A percentile compares a stretch with the other conserved stretches of the same genome.
These are phyloP conservation scores for Chrysoporthe puriensis DNA, from an alignment of 2,329 filamentous ascomycete species.

Conservation along the genomic window DNA sequence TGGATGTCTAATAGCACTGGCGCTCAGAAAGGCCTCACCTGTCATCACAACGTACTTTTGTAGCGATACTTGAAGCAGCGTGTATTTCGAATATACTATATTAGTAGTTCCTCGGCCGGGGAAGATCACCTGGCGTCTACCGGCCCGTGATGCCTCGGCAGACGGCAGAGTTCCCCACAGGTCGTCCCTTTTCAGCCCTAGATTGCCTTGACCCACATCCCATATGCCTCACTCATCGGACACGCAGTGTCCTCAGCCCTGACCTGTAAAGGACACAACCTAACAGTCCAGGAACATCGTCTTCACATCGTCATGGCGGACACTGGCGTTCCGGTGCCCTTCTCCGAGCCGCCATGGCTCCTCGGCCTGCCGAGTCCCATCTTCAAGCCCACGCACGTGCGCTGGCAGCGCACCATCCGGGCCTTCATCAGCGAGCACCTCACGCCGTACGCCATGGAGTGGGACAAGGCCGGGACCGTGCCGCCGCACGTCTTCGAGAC, in stretches of 20 bases:
- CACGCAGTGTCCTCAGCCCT: not conserved
- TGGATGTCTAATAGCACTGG: not conserved
- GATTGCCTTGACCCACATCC: not conserved
- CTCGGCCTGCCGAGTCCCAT: constrained; percentile 72
- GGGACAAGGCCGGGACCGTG: constrained; percentile 68
- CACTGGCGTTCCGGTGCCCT: constrained; percentile 53
- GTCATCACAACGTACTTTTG: too few species aligned
- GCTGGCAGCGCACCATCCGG: constrained; percentile 70
- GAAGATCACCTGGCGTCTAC: not conserved
- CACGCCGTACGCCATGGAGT: constrained; percentile 65
- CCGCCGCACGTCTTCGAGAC: constrained; percentile 65
- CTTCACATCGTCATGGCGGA: not conserved
- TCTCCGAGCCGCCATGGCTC: constrained; percentile 75
- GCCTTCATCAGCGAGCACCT: constrained; percentile 68
- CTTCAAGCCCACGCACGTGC: constrained; percentile 66
- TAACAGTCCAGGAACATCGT: not conserved
- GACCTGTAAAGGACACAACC: not conserved
- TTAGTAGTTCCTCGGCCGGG: not conserved
- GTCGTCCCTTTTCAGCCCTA: not conserved
- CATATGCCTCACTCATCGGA: not conserved
- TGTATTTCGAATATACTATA: not conserved
- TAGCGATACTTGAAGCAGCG: not conserved
- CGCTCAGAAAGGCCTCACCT: too few species aligned
- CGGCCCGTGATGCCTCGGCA: not conserved
- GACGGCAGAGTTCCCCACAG: not conserved